Evolutionary conservation across 495 filamentous ascomycete genomes (phyloP).

Genomic region (Recurvomyces mirabilis): DNA sequence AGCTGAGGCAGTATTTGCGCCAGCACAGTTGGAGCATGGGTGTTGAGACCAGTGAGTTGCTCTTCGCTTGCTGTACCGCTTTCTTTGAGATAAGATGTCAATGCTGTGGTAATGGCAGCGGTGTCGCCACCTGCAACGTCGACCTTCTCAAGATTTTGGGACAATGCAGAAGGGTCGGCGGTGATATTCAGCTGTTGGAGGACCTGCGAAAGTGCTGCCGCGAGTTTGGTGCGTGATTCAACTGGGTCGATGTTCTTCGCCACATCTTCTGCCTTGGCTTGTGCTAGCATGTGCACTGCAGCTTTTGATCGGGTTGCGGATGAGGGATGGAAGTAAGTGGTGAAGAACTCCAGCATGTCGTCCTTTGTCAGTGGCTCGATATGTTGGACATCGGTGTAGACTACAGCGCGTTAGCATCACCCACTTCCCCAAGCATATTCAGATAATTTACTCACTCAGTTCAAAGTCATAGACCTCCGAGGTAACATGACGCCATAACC

Average conservation of each 20-base stretch:
- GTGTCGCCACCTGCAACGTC: slow-evolving; percentile 36
- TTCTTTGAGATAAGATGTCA: slow-evolving; percentile 40
- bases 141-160: slow-evolving; percentile 35
- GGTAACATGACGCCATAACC: slow-evolving; percentile 75
- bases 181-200: slow-evolving; percentile 36
- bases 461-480: slow-evolving; percentile 86
- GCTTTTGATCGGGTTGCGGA: slow-evolving; percentile 69
- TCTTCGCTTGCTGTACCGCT: slow-evolving; percentile 34
- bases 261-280: slow-evolving; percentile 36
- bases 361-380: slow-evolving; percentile 64
- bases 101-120: slow-evolving; percentile 32
- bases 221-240: slow-evolving; percentile 45
- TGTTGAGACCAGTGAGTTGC: slow-evolving; percentile 25
- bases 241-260: slow-evolving; percentile 29
- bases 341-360: slow-evolving; percentile 71
- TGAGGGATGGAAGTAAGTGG: slow-evolving; percentile 59
- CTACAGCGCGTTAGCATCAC: slow-evolving; percentile 29
- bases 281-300: slow-evolving; percentile 71
- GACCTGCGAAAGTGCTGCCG: slow-evolving; percentile 34
- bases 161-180: slow-evolving; percentile 35
- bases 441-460: slow-evolving; percentile 48
- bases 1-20: slow-evolving; percentile 27
- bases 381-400: slow-evolving; percentile 62
- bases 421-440: not conserved
- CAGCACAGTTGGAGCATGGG: slow-evolving; percentile 26